Evolutionary conservation across 805 yeast genomes (phyloP).

Genomic region (Saccharomyces kudriavzevii): DNA sequence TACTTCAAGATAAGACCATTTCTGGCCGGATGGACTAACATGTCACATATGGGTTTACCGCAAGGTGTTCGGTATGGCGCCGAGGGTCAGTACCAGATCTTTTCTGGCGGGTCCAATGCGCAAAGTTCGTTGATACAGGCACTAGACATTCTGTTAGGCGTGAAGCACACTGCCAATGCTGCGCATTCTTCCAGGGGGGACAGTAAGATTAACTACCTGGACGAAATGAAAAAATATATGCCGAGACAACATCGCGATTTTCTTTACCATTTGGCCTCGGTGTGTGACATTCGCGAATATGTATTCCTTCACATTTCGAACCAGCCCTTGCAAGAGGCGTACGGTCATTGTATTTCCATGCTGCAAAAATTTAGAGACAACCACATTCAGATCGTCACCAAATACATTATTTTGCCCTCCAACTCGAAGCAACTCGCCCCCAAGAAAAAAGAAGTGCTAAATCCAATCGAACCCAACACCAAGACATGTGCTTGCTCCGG

Average conservation of each 20-base stretch:
- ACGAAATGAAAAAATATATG: constrained; percentile 84
- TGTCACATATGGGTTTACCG: constrained; percentile 77
- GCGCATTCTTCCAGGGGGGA: constrained; percentile 55
- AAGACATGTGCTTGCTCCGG: constrained; percentile 43
- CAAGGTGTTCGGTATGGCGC: constrained; percentile 73
- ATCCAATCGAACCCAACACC: constrained; percentile 30
- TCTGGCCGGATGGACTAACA: constrained; percentile 89
- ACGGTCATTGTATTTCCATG: constrained; percentile 87
- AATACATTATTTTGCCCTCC: constrained; percentile 79
- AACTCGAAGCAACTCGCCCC: constrained; percentile 33
- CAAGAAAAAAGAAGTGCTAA: not conserved
- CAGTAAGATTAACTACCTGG: constrained; percentile 48
- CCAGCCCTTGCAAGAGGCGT: constrained; percentile 58
- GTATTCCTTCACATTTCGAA: constrained; percentile 40
- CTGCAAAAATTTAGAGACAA: constrained; percentile 82
- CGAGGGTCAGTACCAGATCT: constrained; percentile 45
- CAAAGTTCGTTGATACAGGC: constrained; percentile 87
- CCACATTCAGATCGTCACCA: constrained; percentile 85
- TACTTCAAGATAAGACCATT: constrained; percentile 81
- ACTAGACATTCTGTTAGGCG: constrained; percentile 65
- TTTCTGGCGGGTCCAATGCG: constrained; percentile 90
- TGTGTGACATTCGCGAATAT: constrained; percentile 54
- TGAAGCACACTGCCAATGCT: constrained; percentile 44
- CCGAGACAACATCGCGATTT: constrained; percentile 79
- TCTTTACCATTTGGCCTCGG: constrained; percentile 48